A percentile compares a stretch with the other conserved stretches of the same genome.
Conservation (phyloP, 116 monocot species). For the Trichopus zeylanicus region DNA sequence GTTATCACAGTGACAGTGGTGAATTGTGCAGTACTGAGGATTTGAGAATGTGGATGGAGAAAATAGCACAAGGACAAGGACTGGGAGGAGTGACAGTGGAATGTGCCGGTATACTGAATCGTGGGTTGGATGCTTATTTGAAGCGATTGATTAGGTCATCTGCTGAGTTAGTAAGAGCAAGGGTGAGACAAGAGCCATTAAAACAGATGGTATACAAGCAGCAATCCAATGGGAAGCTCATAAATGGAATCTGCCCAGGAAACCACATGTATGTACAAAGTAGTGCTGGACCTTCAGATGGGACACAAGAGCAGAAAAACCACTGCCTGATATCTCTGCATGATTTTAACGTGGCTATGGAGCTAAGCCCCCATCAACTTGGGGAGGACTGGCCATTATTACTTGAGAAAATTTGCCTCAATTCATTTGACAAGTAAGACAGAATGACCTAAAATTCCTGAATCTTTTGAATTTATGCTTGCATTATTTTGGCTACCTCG, state of each 20-base stretch:
- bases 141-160: constrained; percentile 53
- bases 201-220: constrained; percentile 19
- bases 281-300: constrained; percentile 20
- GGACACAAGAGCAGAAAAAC: constrained; percentile 10
- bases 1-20: constrained; percentile 21
- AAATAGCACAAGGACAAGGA: constrained; percentile 38
- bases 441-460: neutral
- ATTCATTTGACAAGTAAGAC: constrained; percentile 36
- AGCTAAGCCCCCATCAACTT: constrained; percentile 54
- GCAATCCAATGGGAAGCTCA: constrained; percentile 21
- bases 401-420: constrained; percentile 52
- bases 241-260: constrained; percentile 39
- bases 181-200: constrained; percentile 18
- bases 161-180: constrained; percentile 36
- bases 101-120: constrained; percentile 70
- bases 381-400: constrained; percentile 60
- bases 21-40: constrained; percentile 45
- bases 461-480: neutral
- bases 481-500: neutral
- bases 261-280: constrained; percentile 39
- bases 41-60: constrained; percentile 64
- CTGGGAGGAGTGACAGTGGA: constrained; percentile 44
- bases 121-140: constrained; percentile 70
- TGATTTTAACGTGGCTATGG: constrained; percentile 78
- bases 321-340: constrained; percentile 23